Evolutionary conservation across 768 basidiomycete genomes (phyloP).

Genomic region (Neoboletus subvelutipes): DNA sequence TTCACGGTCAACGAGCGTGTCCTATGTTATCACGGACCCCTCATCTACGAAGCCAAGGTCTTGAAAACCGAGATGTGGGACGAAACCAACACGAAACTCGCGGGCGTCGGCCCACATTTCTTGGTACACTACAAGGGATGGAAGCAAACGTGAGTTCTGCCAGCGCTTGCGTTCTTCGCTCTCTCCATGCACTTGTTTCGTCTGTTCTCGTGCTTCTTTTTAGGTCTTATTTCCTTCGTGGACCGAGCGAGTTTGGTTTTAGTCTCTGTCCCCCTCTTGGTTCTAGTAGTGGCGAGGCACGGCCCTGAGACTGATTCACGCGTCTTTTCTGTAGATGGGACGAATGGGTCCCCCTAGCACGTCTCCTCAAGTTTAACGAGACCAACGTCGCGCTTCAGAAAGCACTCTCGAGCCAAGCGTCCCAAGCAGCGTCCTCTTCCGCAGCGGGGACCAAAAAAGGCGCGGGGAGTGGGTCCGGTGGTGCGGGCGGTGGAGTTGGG

Average conservation of each 20-base stretch:
- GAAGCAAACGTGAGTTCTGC: conserved; percentile 83
- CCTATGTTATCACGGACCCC: conserved; percentile 91
- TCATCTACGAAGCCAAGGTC: conserved; percentile 96
- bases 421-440: conserved; percentile 41
- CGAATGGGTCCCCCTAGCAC: conserved; percentile 74
- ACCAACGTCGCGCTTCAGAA: conserved; percentile 78
- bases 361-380: conserved; percentile 85
- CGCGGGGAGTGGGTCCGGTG: conserved; percentile 25
- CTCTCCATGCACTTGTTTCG: background rate
- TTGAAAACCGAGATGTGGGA: conserved; percentile 65
- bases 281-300: background rate
- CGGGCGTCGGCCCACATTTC: conserved; percentile 75
- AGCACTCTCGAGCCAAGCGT: conserved; percentile 48
- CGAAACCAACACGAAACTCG: conserved; percentile 58
- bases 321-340: conserved; percentile 8
- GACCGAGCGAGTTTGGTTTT: too few relatives aligned
- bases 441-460: conserved; percentile 30
- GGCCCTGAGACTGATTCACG: background rate
- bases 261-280: background rate
- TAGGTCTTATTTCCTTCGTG: background rate
- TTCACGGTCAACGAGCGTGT: conserved; percentile 74
- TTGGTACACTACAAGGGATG: conserved; percentile 99
- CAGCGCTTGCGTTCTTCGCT: background rate
- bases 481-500: conserved; percentile 23
- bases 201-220: background rate